Evolutionary conservation across 2,329 filamentous ascomycete species (phyloP).

Genomic region (Fusarium sp.): DNA sequence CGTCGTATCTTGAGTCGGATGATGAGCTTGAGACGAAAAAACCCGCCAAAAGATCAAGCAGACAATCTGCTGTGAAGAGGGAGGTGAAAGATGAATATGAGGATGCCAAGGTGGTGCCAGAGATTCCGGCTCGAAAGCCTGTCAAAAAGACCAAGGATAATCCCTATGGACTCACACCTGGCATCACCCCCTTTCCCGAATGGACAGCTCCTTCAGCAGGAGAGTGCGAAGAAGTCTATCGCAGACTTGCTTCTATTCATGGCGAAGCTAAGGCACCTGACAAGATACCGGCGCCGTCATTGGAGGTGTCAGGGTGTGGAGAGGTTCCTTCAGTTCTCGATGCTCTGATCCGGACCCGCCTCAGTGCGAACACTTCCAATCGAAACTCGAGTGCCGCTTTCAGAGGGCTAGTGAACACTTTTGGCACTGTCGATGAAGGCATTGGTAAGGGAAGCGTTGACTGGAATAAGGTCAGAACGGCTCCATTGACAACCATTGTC

Average conservation of each 20-base stretch:
- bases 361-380: constrained; percentile 44
- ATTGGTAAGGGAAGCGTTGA: constrained; percentile 45
- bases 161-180: constrained; percentile 44
- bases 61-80: constrained; percentile 16
- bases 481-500: constrained; percentile 61
- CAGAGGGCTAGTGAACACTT: constrained; percentile 40
- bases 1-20: constrained; percentile 39
- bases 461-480: constrained; percentile 43
- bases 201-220: constrained; percentile 37
- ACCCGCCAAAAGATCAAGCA: constrained; percentile 1
- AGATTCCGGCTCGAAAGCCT: constrained; percentile 28
- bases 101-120: background rate
- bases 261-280: constrained; percentile 41
- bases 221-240: constrained; percentile 42
- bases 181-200: constrained; percentile 44
- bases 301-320: constrained; percentile 45
- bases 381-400: constrained; percentile 45
- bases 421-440: constrained; percentile 39
- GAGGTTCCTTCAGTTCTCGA: constrained; percentile 45
- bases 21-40: constrained; percentile 18
- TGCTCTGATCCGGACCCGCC: constrained; percentile 42
- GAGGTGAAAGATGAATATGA: constrained; percentile 27
- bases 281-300: constrained; percentile 44
- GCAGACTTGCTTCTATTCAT: constrained; percentile 37
- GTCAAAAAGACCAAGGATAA: constrained; percentile 42